Evolutionary conservation across 2,329 filamentous ascomycete species (phyloP).

Genomic region (Aurifilum marmelostoma): DNA sequence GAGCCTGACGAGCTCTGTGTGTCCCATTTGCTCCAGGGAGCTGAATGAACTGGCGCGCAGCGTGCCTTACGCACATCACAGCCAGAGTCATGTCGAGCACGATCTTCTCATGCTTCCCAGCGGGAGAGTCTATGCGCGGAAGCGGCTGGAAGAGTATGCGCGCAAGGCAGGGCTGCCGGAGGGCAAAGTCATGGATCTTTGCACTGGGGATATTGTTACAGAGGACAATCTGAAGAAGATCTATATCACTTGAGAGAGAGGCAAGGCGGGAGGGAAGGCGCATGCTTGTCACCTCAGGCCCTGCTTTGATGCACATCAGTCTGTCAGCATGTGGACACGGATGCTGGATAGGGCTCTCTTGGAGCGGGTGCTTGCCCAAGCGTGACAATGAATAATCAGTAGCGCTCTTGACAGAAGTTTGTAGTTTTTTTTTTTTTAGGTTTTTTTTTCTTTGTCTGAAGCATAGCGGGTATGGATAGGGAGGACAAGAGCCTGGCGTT

Average conservation of each 20-base stretch:
- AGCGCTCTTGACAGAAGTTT: not conserved
- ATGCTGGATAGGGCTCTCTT: not conserved
- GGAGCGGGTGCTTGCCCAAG: no score
- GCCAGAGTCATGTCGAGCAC: constrained; percentile 87
- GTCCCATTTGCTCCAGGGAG: constrained; percentile 94
- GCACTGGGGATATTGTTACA: constrained; percentile 70
- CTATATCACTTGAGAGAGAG: constrained; percentile 71
- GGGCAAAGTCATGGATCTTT: constrained; percentile 75
- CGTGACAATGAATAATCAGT: not conserved
- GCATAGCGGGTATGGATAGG: constrained; percentile 25
- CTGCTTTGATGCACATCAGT: not conserved
- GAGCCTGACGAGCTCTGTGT: constrained; percentile 74
- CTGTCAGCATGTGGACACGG: not conserved
- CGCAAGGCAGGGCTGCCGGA: constrained; percentile 73
- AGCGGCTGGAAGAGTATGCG: constrained; percentile 74
- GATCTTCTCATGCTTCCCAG: constrained; percentile 89
- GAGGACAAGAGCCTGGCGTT: constrained; percentile 13
- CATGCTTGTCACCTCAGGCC: not conserved
- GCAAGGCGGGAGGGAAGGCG: no score
- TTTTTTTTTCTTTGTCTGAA: not conserved
- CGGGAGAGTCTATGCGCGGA: constrained; percentile 79
- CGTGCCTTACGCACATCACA: constrained; percentile 94
- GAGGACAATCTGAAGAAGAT: constrained; percentile 76
- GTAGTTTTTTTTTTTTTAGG: not conserved
- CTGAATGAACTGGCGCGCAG: constrained; percentile 87